Evolutionary conservation across 768 basidiomycete genomes (phyloP), one percentile per base, ranked within the genome.

Genomic region (Leccinum fibrillosum): DNA sequence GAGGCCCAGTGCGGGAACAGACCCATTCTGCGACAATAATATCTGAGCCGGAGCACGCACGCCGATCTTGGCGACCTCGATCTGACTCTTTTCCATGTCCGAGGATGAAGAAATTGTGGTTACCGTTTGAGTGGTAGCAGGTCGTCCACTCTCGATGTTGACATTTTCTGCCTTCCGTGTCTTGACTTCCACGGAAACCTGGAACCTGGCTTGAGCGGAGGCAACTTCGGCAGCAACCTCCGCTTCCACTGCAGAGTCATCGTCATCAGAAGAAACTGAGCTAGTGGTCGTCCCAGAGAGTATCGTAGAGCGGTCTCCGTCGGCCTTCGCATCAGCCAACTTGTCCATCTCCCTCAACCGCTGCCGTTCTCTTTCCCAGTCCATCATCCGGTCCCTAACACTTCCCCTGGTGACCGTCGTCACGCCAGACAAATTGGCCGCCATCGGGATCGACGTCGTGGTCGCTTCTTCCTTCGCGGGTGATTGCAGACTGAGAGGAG

Each of bases 311-410:
- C 72, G 62, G 65, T 74, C 71, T 75, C 76, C 44, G 69, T 75
- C 66, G 72, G 70, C 58, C 71, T 78, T 66, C 79, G 80, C 63
- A 66, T 89, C 87, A 66, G 85, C 79, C 65, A 87, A 58, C 58
- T 77, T 76, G 59, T 79, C 80, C 78, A 89, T 85, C 77, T 89
- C 88, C 63, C 88, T 78, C 66, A 90, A 71, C 58, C 87, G 76
- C 71, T 85, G 80, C 35, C 82, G 80, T 70, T 90, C 88, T 44
- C 84, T 76, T 67, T 91, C 88, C 88, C 89, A 91, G 63, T 90
- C 89, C 62, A 78, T 78, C 62, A 90, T 85, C 11, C 89, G 78
- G 57, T 88, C 82, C 57, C 79, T 80, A 17, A 79, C 78, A 17
- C 74, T 74, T 25, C 69, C 72, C 50, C 47, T 73, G 26, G 66